Evolutionary conservation across 2,329 filamentous ascomycete genomes (phyloP), one percentile per base, ranked within the genome.

Genomic region (Microdochium paspali): DNA sequence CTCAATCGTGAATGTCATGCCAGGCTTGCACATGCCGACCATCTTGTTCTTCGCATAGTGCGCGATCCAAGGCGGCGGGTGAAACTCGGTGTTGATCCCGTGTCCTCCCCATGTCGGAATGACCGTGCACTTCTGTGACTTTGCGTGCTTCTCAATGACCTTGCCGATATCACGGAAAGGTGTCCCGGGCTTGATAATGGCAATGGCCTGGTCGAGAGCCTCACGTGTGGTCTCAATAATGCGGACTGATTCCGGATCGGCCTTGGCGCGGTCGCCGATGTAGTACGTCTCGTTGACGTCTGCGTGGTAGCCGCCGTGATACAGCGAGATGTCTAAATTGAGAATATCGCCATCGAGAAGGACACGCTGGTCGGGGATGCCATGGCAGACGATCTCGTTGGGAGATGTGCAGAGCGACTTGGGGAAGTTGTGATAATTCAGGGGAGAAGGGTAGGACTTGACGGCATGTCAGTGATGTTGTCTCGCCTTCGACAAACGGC

Each of bases 281-380:
- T 97, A 96, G 71, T 96, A 97, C 18, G 91, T 96, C 70, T 96
- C 91, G 70, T 97, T 96, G 47, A 97, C 72, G 64, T 97, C 91
- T 49, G 87, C 90, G 63, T 97, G 91, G 70, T 90, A 96, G 47
- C 91, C 91, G 52, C 84, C 85, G 65, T 96, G 88, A 67, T 91
- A 96, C 42, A 96, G 72, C 1, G 89, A 90, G 6, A 97, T 85
- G 58, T 97, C 91, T 56, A 97, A 90, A 69, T 97, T 97, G 60
- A 97, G 69, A 54, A 97, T 96, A 60, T 97, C 91, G 50, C 91
- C 91, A 56, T 96, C 90, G 52, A 88, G 68, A 1, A 97, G 76
- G 6, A 85, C 74, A 46, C 90, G 80, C 63, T 93, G 82, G 61
- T 97, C 91, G 13, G 91, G 91, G 53, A 97, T 96, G 47, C 91